Base-by-base conservation (phyloP, 352 stramenopile species). In the Phytophthora fragariae region DNA sequence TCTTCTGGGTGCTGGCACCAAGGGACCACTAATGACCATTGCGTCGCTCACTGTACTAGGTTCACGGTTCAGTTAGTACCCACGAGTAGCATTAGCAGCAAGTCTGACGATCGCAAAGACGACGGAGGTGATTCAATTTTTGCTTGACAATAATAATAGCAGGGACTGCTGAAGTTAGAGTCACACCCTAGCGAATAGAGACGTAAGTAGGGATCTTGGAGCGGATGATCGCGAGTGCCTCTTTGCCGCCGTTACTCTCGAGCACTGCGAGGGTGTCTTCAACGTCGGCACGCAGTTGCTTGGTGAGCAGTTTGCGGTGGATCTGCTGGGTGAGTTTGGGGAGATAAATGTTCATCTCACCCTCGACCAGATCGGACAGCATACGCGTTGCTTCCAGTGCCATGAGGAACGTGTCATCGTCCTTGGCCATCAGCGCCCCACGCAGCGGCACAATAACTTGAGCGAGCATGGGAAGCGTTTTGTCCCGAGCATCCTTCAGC, bases 201-300 rank as follows among this genome's bases (percentile, higher is more conserved):
- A 77, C 73, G 55, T 93, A 94, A 12, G 87, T 94, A 3, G 87
- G 87, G 59, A 94, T 94, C 72, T 94, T 94, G 53, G 79, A 84
- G 17, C 83, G 80, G 62, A 93, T 93, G 69, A 92, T 92, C 24
- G 78, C 68, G n/a, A 93, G 80, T 35, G 88, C 85, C 46, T 94
- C 85, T 33, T 86, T 92, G 33, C 85, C 88, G 24, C 85, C 85
- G 57, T 94, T 92, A 69, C 84, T 86, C 61, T 93, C 85, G 29
- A 94, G 68, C 41, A 86, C 78, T 10, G 70, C 73, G 9, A 94
- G 81, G 6, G 85, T 93, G 24, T 92, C 83, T 68, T 92, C 85
- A 31, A 91, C 85, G 1, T 85, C 70, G 1, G 68, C 65, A 0
- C 84, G 80, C 24, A 93, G 65, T 37, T 83, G 72, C 63, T 92